Conservation (phyloP, 2,329 filamentous ascomycete genomes). For the Pyricularia sp. region DNA sequence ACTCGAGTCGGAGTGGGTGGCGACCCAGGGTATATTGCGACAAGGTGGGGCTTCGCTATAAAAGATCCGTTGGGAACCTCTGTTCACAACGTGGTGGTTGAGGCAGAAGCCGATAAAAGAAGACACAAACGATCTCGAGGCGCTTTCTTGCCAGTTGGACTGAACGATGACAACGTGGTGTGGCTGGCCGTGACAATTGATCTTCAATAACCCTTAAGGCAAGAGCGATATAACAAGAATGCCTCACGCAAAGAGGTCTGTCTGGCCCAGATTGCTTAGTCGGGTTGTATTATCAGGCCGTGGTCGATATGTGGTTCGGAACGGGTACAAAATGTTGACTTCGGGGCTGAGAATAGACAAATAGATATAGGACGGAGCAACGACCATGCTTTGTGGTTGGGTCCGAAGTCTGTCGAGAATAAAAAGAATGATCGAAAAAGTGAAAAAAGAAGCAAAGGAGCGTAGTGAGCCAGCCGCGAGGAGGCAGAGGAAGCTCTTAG, state of each 20-base stretch:
- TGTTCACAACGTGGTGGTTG: background rate
- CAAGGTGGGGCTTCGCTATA: conserved; percentile 4
- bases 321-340: background rate
- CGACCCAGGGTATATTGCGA: background rate
- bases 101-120: background rate
- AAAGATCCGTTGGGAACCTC: conserved; percentile 5
- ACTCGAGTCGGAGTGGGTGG: conserved; percentile 1
- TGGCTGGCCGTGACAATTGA: background rate
- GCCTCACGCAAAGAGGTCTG: background rate
- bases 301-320: background rate
- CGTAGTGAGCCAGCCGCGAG: conserved; percentile 28
- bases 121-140: background rate
- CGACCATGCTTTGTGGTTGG: background rate
- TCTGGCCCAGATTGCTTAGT: background rate
- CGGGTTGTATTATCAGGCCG: background rate
- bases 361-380: background rate
- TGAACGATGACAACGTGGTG: background rate
- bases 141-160: background rate
- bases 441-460: conserved; percentile 20
- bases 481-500: conserved; percentile 29
- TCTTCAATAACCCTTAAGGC: background rate
- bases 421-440: background rate
- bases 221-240: background rate
- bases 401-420: background rate
- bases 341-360: background rate